Conservation (phyloP, 2,329 filamentous ascomycete species). For the Rutstroemia sp. region DNA sequence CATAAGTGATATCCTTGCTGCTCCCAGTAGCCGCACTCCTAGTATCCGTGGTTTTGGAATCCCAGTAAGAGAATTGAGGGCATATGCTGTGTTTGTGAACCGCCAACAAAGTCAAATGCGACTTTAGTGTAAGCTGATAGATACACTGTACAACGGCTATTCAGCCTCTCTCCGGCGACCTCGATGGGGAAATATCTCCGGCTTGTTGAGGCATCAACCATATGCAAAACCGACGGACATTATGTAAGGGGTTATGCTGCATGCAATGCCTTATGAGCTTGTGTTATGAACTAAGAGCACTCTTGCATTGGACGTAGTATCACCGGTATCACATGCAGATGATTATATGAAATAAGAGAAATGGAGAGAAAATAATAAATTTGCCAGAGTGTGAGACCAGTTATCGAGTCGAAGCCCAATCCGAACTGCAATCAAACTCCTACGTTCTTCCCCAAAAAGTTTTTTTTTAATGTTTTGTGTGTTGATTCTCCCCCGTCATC, state of each 20-base stretch:
- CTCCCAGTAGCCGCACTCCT: background rate
- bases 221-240: background rate
- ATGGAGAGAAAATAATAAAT: constrained; percentile 15
- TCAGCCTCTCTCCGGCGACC: background rate
- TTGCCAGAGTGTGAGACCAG: constrained; percentile 17
- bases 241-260: background rate
- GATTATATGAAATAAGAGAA: background rate
- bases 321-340: constrained; percentile 4
- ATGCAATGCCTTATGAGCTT: background rate
- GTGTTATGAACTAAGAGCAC: too few species aligned
- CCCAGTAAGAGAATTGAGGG: background rate
- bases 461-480: constrained; percentile 19
- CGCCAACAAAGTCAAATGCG: background rate
- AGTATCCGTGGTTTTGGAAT: background rate
- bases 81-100: background rate
- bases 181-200: background rate
- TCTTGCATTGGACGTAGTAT: background rate
- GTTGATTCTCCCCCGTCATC: constrained; percentile 13
- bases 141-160: background rate
- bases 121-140: background rate
- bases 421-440: constrained; percentile 16
- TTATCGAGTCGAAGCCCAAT: constrained; percentile 22
- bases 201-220: background rate
- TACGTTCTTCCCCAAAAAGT: constrained; percentile 15
- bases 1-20: background rate